phyloP scores from a whole-genome alignment of 208 protist genomes.

The Sergeia podlipaevii region DNA sequence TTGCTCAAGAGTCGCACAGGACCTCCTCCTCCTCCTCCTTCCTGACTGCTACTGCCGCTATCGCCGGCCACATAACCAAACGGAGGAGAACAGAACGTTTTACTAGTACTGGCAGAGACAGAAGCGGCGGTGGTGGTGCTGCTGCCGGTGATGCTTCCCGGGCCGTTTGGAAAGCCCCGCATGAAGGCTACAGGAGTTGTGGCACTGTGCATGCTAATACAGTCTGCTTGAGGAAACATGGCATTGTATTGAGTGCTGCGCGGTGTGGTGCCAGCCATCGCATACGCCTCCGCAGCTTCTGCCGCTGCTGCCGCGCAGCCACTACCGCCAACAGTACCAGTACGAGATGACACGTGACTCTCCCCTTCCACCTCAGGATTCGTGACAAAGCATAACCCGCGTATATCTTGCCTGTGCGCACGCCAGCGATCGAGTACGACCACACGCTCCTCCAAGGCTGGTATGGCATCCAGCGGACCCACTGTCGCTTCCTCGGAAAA shows the following conservation, averaged over 20 bases:
- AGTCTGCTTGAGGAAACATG: too few species aligned
- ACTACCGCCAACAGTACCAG: not conserved
- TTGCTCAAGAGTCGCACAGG: not conserved
- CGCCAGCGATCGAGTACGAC: slow-evolving; percentile 68
- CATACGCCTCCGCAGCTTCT: slow-evolving; percentile 1
- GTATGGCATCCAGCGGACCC: too few species aligned
- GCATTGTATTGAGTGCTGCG: too few species aligned
- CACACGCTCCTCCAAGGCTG: slow-evolving; percentile 18
- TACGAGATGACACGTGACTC: not conserved
- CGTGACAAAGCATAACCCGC: slow-evolving; percentile 33
- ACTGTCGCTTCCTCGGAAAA: too few species aligned
- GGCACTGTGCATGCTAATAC: too few species aligned
- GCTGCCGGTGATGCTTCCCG: not conserved
- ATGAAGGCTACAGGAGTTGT: too few species aligned
- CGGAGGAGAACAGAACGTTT: too few species aligned
- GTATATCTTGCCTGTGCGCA: slow-evolving; percentile 51
- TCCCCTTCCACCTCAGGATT: not conserved
- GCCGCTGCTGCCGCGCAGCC: not conserved
- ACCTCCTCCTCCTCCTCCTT: too few species aligned
- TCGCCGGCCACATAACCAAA: too few species aligned
- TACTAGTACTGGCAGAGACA: too few species aligned
- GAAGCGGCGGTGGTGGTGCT: not conserved
- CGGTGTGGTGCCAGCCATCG: too few species aligned
- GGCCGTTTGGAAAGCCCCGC: too few species aligned
- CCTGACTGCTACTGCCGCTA: not conserved